phyloP scores from a whole-genome alignment of 176 grass and related monocot genomes.

The Avena eriantha region DNA sequence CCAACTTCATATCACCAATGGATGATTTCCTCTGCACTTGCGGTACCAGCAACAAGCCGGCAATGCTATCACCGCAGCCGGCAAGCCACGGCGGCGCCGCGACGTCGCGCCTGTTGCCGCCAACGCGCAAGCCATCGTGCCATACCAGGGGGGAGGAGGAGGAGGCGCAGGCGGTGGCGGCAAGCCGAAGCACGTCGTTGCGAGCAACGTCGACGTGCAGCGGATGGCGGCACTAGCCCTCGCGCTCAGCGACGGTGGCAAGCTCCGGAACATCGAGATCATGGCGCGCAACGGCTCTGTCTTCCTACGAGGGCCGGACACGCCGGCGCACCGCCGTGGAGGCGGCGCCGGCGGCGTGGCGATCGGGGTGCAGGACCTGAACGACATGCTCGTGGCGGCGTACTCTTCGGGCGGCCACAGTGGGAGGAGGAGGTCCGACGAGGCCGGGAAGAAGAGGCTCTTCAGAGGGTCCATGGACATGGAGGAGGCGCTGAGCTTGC shows the following conservation, averaged over 20 bases:
- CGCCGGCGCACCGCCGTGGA: slow-evolving; percentile 12
- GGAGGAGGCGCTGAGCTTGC: slow-evolving; percentile 86
- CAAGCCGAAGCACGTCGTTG: slow-evolving; percentile 19
- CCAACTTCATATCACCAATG: neutral
- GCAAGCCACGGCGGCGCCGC: slow-evolving; percentile 39
- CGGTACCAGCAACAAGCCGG: slow-evolving; percentile 45
- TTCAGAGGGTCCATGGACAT: slow-evolving; percentile 78
- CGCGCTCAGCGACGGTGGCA: slow-evolving; percentile 81
- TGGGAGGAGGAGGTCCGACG: slow-evolving; percentile 41
- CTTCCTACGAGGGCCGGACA: slow-evolving; percentile 41
- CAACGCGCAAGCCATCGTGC: slow-evolving; percentile 69
- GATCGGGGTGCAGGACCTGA: slow-evolving; percentile 74
- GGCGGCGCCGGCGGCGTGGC: slow-evolving; percentile 35
- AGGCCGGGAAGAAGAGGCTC: slow-evolving; percentile 52
- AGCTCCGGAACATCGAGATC: slow-evolving; percentile 82
- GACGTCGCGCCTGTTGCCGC: neutral
- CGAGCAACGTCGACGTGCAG: slow-evolving; percentile 56
- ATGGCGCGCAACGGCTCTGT: slow-evolving; percentile 57
- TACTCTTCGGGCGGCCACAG: slow-evolving; percentile 35
- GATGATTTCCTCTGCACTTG: slow-evolving; percentile 1
- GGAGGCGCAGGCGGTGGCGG: neutral
- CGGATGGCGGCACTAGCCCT: slow-evolving; percentile 90
- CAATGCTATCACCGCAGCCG: slow-evolving; percentile 34
- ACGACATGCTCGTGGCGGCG: slow-evolving; percentile 67
- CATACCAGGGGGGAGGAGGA: slow-evolving; percentile 59